Conservation (phyloP, 345 rosid genomes). For the Psidium guajava region DNA sequence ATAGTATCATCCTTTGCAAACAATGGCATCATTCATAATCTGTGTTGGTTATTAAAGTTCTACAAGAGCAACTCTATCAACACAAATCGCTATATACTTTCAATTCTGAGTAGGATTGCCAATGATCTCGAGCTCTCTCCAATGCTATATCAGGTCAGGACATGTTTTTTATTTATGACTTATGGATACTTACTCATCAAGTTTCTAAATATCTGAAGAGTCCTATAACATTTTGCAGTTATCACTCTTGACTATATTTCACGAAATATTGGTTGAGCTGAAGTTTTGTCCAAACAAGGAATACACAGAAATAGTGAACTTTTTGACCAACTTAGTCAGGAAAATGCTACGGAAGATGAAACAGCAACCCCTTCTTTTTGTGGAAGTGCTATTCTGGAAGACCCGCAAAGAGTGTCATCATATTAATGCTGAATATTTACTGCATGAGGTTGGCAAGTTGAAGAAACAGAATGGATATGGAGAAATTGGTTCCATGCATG, state of each 20-base stretch:
- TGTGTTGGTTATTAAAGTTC: slow-evolving; percentile 88
- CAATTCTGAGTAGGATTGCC: slow-evolving; percentile 64
- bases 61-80: slow-evolving; percentile 60
- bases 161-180: not conserved
- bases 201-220: not conserved
- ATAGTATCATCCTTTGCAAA: slow-evolving; percentile 72
- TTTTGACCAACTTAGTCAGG: slow-evolving; percentile 51
- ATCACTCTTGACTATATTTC: slow-evolving; percentile 59
- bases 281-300: slow-evolving; percentile 53
- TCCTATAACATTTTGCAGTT: slow-evolving; percentile 40
- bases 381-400: slow-evolving; percentile 90
- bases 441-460: slow-evolving; percentile 65
- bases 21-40: slow-evolving; percentile 62
- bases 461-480: slow-evolving; percentile 44
- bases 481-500: slow-evolving; percentile 25
- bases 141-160: slow-evolving; percentile 86
- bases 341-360: slow-evolving; percentile 80
- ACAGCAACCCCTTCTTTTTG: slow-evolving; percentile 82
- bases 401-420: slow-evolving; percentile 76
- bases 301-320: slow-evolving; percentile 43
- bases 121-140: slow-evolving; percentile 84
- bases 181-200: not conserved
- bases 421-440: slow-evolving; percentile 73
- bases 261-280: slow-evolving; percentile 74
- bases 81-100: slow-evolving; percentile 54